These are phyloP conservation scores for Colletotrichum gloeosporioides DNA, from an alignment of 2,329 filamentous ascomycete species.

Conservation along the genomic window DNA sequence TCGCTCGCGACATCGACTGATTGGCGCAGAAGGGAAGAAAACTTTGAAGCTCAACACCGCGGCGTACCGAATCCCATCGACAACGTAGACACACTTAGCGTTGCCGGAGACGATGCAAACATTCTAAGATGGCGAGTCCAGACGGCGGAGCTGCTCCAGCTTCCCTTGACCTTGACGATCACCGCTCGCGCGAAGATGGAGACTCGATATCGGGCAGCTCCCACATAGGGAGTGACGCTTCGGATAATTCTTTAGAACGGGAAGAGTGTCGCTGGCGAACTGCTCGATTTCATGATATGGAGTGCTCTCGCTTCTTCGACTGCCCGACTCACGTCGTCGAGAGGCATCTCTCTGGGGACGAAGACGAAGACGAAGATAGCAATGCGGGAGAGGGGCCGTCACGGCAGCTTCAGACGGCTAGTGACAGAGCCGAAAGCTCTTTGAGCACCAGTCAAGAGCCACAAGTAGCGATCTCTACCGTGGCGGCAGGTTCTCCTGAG, in stretches of 20 bases:
- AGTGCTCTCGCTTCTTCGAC: constrained; percentile 54
- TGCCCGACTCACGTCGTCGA: constrained; percentile 52
- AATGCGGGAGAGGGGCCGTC: constrained; percentile 1
- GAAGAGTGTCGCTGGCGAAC: constrained; percentile 44
- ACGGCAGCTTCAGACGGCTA: neutral
- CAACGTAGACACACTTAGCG: neutral
- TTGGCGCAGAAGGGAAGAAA: neutral
- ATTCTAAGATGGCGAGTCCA: constrained; percentile 37
- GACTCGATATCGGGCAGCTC: constrained; percentile 39
- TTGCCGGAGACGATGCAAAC: constrained; percentile 24
- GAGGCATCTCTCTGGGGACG: constrained; percentile 37
- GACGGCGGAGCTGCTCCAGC: constrained; percentile 28
- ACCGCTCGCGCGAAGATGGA: constrained; percentile 19
- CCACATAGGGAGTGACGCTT: constrained; percentile 40
- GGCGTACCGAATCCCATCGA: neutral
- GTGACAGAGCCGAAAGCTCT: neutral
- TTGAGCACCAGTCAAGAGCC: neutral
- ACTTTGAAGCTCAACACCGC: neutral
- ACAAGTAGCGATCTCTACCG: neutral
- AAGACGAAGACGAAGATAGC: constrained; percentile 24
- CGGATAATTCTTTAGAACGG: constrained; percentile 16
- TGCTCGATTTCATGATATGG: constrained; percentile 42
- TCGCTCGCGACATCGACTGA: constrained; percentile 16
- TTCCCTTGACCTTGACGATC: constrained; percentile 25
- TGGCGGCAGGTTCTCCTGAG: neutral